Evolutionary conservation across 2,329 filamentous ascomycete genomes (phyloP), one percentile per base, ranked within the genome.

Genomic region (Xylariaceae sp.): DNA sequence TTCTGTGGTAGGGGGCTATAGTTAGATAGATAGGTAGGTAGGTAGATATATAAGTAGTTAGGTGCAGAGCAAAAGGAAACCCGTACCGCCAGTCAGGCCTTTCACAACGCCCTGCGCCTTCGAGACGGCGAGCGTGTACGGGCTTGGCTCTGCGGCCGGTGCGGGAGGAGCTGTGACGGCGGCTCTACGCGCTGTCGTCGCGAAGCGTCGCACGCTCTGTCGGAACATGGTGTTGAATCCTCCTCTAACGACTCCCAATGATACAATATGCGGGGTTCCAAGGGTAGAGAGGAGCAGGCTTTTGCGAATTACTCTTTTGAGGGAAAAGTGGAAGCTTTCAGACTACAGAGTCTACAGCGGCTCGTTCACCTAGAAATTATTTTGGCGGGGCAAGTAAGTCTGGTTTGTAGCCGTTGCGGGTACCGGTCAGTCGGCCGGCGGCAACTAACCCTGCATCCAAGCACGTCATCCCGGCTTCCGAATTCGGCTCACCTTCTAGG

Each of bases 61-160:
- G 41, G 37, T 14, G 43, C 32, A 43, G 19, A 20, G 32, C 3
- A 20, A 16, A 23, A 50, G 16, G 12, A 20, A 6, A 42, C 59
- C 59, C 76, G 60, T 82, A 95, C 91, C 92, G 79, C 90, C 91
- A 52, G 91, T 87, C 65, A 97, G 81, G 45, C 91, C 88, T 71
- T 88, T 84, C 48, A 90, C 87, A 56, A 91, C 77, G 54, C 90
- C 89, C 73, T 96, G 92, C 26, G 90, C 90, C 70, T 86, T 86
- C 42, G 91, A 91, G 56, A 96, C 86, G 61, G 82, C 82, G 59
- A 93, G 79, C 23, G 86, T 86, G 69, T 90, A 85, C 44, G 83
- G 69, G 73, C 79, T 78, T 40, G 81, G 79, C 43, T 73, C 71
- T 43, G 69, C 67, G n/a, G 69, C 65, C 12, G 67, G 59, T 7